Percentiles rank a stretch among this genome's conserved stretches.
phyloP scores from a whole-genome alignment of 345 rosid species.

The Gossypium thurberi region DNA sequence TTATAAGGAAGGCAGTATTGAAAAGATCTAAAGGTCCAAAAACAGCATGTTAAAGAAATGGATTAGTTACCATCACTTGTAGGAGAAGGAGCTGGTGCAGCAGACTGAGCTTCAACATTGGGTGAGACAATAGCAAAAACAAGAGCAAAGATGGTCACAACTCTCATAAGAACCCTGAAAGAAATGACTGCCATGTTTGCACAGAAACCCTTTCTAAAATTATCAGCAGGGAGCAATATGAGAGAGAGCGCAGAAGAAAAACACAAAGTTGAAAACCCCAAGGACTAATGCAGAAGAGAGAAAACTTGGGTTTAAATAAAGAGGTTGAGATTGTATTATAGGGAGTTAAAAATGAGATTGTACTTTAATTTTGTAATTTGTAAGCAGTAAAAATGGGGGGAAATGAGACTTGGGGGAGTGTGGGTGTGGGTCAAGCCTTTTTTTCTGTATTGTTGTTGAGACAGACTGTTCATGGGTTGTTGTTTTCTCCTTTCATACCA shows the following conservation, averaged over 20 bases:
- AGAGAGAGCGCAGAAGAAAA: not conserved
- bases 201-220: not conserved
- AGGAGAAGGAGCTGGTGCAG: conserved; percentile 57
- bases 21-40: not conserved
- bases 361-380: not conserved
- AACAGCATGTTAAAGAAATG: not conserved
- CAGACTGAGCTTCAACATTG: conserved; percentile 30
- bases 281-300: not conserved
- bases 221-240: not conserved
- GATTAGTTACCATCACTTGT: conserved; percentile 48
- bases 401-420: not conserved
- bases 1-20: too few relatives aligned
- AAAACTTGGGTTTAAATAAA: not conserved
- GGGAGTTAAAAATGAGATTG: not conserved
- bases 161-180: conserved; percentile 19
- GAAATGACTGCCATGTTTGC: conserved; percentile 4
- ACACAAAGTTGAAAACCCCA: not conserved
- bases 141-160: conserved; percentile 18
- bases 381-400: not conserved
- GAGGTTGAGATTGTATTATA: not conserved
- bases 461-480: conserved; percentile 8
- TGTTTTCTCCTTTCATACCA: not conserved
- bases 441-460: conserved; percentile 3
- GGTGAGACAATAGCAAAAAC: conserved; percentile 31
- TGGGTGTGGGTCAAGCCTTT: not conserved